Evolutionary conservation across 306 rosid genomes (phyloP).

Genomic region (Rosa chinensis): DNA sequence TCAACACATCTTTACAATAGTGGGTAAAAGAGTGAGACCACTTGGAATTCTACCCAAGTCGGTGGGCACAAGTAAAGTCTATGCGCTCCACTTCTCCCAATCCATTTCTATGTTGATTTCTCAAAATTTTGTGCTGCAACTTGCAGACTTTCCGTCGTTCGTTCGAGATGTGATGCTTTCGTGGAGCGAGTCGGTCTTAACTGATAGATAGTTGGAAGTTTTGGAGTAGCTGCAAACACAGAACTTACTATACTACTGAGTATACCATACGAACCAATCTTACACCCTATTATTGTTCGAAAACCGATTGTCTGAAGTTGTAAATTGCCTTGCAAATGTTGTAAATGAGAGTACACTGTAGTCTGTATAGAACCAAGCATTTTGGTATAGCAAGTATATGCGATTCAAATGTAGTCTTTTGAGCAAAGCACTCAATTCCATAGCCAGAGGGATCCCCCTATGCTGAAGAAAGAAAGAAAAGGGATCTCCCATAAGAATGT

Average conservation of each 20-base stretch:
- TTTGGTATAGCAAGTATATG: conserved; percentile 11
- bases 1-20: neutral
- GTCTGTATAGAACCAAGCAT: conserved; percentile 30
- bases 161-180: conserved; percentile 84
- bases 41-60: neutral
- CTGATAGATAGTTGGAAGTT: conserved; percentile 56
- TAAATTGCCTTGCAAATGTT: conserved; percentile 22
- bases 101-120: conserved; percentile 10
- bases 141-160: conserved; percentile 70
- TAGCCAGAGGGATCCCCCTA: neutral
- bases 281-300: conserved; percentile 5
- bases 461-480: neutral
- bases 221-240: conserved; percentile 32
- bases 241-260: conserved; percentile 20
- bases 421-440: neutral
- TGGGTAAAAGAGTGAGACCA: neutral
- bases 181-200: conserved; percentile 74
- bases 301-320: conserved; percentile 26
- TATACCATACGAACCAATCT: conserved; percentile 29
- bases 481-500: neutral
- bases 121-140: neutral
- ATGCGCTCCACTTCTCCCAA: neutral
- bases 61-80: neutral
- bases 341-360: conserved; percentile 28
- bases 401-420: conserved; percentile 2